Base-by-base conservation (phyloP, 148 eudicot species). In the Heliosperma pusillum region DNA sequence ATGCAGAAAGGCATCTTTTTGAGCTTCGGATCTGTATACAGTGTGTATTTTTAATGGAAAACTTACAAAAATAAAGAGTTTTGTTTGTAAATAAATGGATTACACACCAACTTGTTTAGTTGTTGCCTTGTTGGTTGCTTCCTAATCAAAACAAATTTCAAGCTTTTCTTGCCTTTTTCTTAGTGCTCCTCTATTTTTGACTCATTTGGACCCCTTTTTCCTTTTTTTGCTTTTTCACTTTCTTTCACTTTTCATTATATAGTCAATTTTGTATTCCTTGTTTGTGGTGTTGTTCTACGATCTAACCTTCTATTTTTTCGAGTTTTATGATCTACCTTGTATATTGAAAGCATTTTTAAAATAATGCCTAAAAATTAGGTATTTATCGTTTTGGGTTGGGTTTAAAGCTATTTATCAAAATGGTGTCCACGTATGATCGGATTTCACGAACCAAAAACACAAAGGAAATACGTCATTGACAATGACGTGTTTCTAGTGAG, bases 21-120 rank as follows among this genome's bases (percentile, higher is more conserved):
- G 66, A 71, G 80, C 55, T 76, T 80, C 57, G 79, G 83, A 76
- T 80, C 83, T 80, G 69, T 6, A 53, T 70, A 50, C 13, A 59
- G 0, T 13, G 36, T 55, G 36, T 22, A 4, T 59, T 36, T 50
- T 66, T 56, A 19, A 71, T 55, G 27, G 24, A 3, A 72, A 29
- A 20, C 7, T 30, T n/a, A 11, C 3, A 50, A 50, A 50, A 50
- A 12, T 50, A 50, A 47, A 47, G 17, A 15, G 55, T 36, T 2
- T 6, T 36, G 42, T 0, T 36, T 33, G 36, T 33, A 3, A 5
- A 50, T 7, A 50, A 50, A 50, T 50, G 19, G 5, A 50, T 50
- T 50, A 50, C 19, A 50, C 19, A 12, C 17, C 55, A 50, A 50
- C 19, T 50, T 50, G 55, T 36, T 36, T 0, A 6, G 42, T 36